Percentiles rank a stretch among this genome's conserved stretches.
Evolutionary conservation across 2,329 filamentous ascomycete species (phyloP).

Genomic region (Talaromyces sp.): DNA sequence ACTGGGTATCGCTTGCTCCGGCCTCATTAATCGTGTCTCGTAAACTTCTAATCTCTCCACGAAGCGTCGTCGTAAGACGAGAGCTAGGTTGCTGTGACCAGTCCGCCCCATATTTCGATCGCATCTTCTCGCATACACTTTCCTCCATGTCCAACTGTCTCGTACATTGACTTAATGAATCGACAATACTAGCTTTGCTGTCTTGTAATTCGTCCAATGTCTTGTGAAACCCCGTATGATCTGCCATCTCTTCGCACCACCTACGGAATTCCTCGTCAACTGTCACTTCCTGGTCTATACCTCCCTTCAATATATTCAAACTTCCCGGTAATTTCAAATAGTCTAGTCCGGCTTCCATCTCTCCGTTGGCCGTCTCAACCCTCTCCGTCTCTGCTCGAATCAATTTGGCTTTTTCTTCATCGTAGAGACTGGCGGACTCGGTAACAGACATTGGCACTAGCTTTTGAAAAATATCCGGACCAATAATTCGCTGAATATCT

Average conservation of each 20-base stretch:
- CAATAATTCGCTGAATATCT: conserved; percentile 94
- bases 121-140: conserved; percentile 98
- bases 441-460: conserved; percentile 95
- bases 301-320: conserved; percentile 85
- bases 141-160: conserved; percentile 96
- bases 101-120: conserved; percentile 89
- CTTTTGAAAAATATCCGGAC: conserved; percentile 92
- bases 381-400: conserved; percentile 89
- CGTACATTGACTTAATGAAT: conserved; percentile 68
- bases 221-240: conserved; percentile 70
- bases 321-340: conserved; percentile 87
- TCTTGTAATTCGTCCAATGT: conserved; percentile 74
- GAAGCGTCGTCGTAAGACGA: conserved; percentile 77
- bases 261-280: conserved; percentile 87
- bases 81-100: conserved; percentile 98
- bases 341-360: conserved; percentile 92
- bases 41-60: conserved; percentile 82
- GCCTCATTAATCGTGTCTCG: conserved; percentile 86
- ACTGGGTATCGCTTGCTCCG: conserved; percentile 73
- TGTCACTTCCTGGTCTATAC: conserved; percentile 79
- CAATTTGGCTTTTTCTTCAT: conserved; percentile 96
- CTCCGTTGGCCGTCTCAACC: conserved; percentile 85
- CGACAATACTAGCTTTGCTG: conserved; percentile 70
- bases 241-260: conserved; percentile 90
- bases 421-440: conserved; percentile 92